phyloP scores from a whole-genome alignment of 164 flowering plant genomes.

The Amborella trichopoda region DNA sequence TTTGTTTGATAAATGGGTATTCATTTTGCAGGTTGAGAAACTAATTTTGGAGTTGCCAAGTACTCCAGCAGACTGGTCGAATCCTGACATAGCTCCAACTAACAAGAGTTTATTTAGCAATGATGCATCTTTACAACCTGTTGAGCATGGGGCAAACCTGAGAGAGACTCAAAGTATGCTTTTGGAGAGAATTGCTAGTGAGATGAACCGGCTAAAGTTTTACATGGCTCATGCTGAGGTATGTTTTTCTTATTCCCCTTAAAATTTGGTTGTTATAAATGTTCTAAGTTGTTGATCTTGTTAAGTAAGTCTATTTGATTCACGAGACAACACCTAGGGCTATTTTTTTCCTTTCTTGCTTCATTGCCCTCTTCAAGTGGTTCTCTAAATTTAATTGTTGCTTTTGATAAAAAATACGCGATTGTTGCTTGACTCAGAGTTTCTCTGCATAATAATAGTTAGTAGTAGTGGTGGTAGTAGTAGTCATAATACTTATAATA shows the following conservation, averaged over 20 bases:
- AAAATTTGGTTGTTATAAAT: not conserved
- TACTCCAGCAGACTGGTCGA: constrained; percentile 48
- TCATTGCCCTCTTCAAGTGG: too few relatives aligned
- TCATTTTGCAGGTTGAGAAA: constrained; percentile 24
- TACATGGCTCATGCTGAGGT: constrained; percentile 90
- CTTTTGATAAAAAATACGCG: too few relatives aligned
- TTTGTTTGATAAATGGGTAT: too few relatives aligned
- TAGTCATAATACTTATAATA: too few relatives aligned
- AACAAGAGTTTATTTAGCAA: constrained; percentile 37
- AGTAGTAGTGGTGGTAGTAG: too few relatives aligned
- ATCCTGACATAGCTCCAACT: constrained; percentile 29
- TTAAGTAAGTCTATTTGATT: too few relatives aligned
- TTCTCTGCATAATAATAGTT: too few relatives aligned
- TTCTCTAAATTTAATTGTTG: too few relatives aligned
- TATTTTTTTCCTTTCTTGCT: too few relatives aligned
- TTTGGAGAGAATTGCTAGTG: constrained; percentile 95
- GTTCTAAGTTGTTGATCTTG: too few relatives aligned
- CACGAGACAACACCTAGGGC: too few relatives aligned
- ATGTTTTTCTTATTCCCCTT: constrained; percentile 15
- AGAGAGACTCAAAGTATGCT: constrained; percentile 98
- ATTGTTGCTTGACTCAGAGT: too few relatives aligned
- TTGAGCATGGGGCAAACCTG: constrained; percentile 57
- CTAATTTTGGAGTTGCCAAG: constrained; percentile 27
- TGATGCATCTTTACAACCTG: constrained; percentile 21
- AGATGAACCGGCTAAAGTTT: constrained; percentile 94